Percentiles rank a stretch among this genome's conserved stretches.
These are phyloP conservation scores for Cladosporium cucumerinum DNA, from an alignment of 2,329 filamentous ascomycete genomes.

Conservation along the genomic window DNA sequence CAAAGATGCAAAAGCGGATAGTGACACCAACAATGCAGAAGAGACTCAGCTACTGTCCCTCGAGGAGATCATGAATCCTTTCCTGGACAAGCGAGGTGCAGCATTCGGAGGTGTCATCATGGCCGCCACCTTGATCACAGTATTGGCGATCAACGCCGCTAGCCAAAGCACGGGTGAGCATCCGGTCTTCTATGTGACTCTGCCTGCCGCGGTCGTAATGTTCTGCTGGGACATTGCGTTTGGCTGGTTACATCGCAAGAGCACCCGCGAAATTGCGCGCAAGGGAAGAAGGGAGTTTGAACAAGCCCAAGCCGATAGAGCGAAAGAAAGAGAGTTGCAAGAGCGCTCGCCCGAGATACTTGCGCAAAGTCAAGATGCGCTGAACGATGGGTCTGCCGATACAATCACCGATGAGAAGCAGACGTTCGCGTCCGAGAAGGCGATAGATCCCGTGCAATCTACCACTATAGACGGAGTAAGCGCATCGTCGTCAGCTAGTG, in stretches of 20 bases:
- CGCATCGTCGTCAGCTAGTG: neutral
- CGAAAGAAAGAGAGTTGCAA: slow-evolving; percentile 29
- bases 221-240: slow-evolving; percentile 63
- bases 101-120: slow-evolving; percentile 63
- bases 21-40: slow-evolving; percentile 48
- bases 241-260: slow-evolving; percentile 61
- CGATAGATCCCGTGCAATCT: neutral
- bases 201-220: slow-evolving; percentile 66
- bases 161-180: slow-evolving; percentile 49
- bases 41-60: slow-evolving; percentile 57
- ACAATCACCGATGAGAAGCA: neutral
- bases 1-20: slow-evolving; percentile 48
- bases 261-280: slow-evolving; percentile 61
- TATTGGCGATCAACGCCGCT: slow-evolving; percentile 64
- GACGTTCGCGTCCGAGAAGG: neutral
- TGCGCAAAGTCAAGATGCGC: neutral
- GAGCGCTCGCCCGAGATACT: neutral
- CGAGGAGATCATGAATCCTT: slow-evolving; percentile 73
- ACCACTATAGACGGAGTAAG: neutral
- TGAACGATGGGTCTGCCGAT: neutral
- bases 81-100: slow-evolving; percentile 64
- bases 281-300: slow-evolving; percentile 50
- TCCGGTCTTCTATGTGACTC: slow-evolving; percentile 65
- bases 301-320: slow-evolving; percentile 41
- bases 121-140: slow-evolving; percentile 62